Conservation (phyloP, 2,329 filamentous ascomycete genomes). For the Cordyceps tenuipes region DNA sequence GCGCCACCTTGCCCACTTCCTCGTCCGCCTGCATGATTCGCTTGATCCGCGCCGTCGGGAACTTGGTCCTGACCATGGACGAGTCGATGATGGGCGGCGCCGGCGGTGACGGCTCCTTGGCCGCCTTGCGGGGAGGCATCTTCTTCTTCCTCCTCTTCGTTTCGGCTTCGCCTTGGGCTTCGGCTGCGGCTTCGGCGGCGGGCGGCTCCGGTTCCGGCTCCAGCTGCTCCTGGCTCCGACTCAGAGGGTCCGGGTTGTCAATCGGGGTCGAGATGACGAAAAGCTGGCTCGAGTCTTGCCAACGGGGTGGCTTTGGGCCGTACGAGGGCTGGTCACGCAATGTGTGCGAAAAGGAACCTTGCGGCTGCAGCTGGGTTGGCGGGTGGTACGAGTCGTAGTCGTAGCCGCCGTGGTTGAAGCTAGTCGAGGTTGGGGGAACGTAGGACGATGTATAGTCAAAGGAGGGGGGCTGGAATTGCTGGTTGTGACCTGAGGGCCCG, state of each 20-base stretch:
- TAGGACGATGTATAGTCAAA: conserved; percentile 7
- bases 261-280: conserved; percentile 5
- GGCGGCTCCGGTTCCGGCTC: background rate
- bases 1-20: conserved; percentile 95
- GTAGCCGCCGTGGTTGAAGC: conserved; percentile 1
- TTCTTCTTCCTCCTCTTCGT: background rate
- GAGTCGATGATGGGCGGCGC: conserved; percentile 39
- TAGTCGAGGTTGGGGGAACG: background rate
- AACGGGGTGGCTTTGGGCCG: background rate
- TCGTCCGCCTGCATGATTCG: conserved; percentile 99
- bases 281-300: conserved; percentile 2
- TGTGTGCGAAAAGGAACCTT: conserved; percentile 5
- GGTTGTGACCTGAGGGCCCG: conserved; percentile 17
- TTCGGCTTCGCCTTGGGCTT: no score
- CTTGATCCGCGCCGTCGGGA: conserved; percentile 95
- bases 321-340: conserved; percentile 2
- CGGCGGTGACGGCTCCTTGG: conserved; percentile 23
- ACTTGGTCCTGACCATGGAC: conserved; percentile 85
- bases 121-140: conserved; percentile 29
- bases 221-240: background rate
- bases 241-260: conserved; percentile 2
- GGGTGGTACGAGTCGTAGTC: conserved; percentile 11
- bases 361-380: conserved; percentile 10
- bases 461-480: conserved; percentile 20
- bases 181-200: background rate